These are phyloP conservation scores for Sporobolomyces phaffii DNA, from an alignment of 768 basidiomycete genomes.

Conservation along the genomic window DNA sequence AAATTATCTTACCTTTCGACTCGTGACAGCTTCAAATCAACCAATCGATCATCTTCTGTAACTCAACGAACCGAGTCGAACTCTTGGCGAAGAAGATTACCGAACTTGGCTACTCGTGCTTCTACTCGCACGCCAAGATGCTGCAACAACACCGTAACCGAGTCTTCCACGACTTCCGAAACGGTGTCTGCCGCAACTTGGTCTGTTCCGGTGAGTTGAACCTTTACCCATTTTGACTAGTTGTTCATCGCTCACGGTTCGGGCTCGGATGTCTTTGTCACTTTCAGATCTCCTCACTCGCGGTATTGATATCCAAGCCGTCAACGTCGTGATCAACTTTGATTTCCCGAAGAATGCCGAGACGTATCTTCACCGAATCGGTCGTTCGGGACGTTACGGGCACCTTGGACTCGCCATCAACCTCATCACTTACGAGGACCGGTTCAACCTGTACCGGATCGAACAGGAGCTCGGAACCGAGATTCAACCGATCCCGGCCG, in stretches of 20 bases:
- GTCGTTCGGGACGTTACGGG: conserved; percentile 94
- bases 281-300: conserved; percentile 82
- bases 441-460: conserved; percentile 95
- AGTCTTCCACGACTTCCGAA: conserved; percentile 99
- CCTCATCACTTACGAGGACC: conserved; percentile 93
- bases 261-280: background rate
- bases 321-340: conserved; percentile 99
- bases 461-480: conserved; percentile 98
- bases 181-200: conserved; percentile 95
- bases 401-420: conserved; percentile 96
- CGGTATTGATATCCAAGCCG: conserved; percentile 99
- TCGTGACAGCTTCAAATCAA: conserved; percentile 99
- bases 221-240: background rate
- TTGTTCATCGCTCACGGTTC: background rate
- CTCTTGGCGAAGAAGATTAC: conserved; percentile 99
- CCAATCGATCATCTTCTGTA: conserved; percentile 99
- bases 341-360: conserved; percentile 99
- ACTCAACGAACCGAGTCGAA: conserved; percentile 99
- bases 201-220: conserved; percentile 62
- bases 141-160: conserved; percentile 97
- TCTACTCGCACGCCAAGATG: conserved; percentile 99
- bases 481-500: conserved; percentile 87
- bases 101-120: conserved; percentile 98
- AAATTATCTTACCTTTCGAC: too few species aligned
- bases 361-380: conserved; percentile 96